These are phyloP conservation scores for Bipolaris gigantea DNA, from an alignment of 2,329 filamentous ascomycete genomes.

Conservation along the genomic window DNA sequence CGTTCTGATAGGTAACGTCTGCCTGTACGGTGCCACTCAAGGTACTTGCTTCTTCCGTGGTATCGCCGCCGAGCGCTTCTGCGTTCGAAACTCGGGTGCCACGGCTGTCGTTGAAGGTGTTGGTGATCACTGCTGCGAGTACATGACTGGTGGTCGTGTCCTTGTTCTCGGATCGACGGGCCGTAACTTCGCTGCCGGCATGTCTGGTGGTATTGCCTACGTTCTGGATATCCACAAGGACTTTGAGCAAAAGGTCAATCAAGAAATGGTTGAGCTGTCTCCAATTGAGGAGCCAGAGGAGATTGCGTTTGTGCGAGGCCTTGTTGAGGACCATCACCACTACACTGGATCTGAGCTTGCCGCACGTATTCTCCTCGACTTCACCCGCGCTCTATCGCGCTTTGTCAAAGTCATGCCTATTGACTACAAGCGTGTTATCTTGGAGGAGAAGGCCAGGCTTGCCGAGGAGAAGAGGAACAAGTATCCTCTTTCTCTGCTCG, in stretches of 20 bases:
- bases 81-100: slow-evolving; percentile 93
- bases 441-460: slow-evolving; percentile 82
- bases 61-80: slow-evolving; percentile 93
- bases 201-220: slow-evolving; percentile 97
- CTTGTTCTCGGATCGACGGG: slow-evolving; percentile 85
- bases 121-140: slow-evolving; percentile 95
- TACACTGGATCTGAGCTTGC: slow-evolving; percentile 96
- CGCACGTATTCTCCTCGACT: slow-evolving; percentile 91
- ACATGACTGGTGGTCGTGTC: slow-evolving; percentile 96
- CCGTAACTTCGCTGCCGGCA: slow-evolving; percentile 96
- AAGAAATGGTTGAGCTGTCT: slow-evolving; percentile 93
- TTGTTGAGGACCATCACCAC: slow-evolving; percentile 96
- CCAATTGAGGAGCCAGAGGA: slow-evolving; percentile 82
- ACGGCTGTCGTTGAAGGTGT: slow-evolving; percentile 95
- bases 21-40: slow-evolving; percentile 88
- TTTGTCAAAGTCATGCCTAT: slow-evolving; percentile 93
- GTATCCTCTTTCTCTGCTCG: slow-evolving; percentile 76
- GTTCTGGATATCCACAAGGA: slow-evolving; percentile 87
- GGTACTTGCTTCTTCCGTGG: slow-evolving; percentile 97
- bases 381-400: slow-evolving; percentile 83
- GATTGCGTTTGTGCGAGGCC: slow-evolving; percentile 84
- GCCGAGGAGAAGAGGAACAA: slow-evolving; percentile 82
- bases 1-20: slow-evolving; percentile 89
- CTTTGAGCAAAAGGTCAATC: slow-evolving; percentile 91
- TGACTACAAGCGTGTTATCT: slow-evolving; percentile 92